Conservation (phyloP, 2,329 filamentous ascomycete species). For the Alternaria brassicicola region DNA sequence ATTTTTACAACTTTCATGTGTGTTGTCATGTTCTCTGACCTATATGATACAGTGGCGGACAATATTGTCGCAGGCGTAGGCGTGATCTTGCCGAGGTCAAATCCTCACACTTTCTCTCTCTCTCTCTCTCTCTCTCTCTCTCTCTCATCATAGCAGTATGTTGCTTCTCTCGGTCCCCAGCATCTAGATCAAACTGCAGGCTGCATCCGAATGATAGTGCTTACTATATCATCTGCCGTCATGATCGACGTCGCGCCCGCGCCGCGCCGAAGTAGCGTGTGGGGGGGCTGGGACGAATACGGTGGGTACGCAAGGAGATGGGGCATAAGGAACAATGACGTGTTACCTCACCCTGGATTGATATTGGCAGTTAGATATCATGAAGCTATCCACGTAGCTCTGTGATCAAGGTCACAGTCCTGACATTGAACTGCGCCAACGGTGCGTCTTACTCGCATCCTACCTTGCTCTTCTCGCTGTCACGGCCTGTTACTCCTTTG, state of each 20-base stretch:
- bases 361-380: neutral
- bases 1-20: neutral
- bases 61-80: neutral
- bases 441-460: constrained; percentile 10
- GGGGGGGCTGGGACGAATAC: neutral
- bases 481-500: neutral
- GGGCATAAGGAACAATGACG: neutral
- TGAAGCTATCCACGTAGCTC: neutral
- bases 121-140: too few species aligned
- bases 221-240: neutral
- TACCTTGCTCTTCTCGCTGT: neutral
- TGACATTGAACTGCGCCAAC: constrained; percentile 26
- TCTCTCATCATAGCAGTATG: neutral
- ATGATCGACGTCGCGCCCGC: constrained; percentile 4
- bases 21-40: neutral
- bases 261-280: neutral
- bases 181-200: neutral
- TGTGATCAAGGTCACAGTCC: neutral
- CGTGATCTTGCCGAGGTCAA: neutral
- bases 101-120: neutral
- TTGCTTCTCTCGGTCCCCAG: neutral
- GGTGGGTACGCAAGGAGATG: neutral
- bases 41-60: neutral
- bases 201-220: neutral
- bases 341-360: neutral